These are phyloP conservation scores for Lasiosphaeria ovina DNA, from an alignment of 495 filamentous ascomycete genomes.

Conservation along the genomic window DNA sequence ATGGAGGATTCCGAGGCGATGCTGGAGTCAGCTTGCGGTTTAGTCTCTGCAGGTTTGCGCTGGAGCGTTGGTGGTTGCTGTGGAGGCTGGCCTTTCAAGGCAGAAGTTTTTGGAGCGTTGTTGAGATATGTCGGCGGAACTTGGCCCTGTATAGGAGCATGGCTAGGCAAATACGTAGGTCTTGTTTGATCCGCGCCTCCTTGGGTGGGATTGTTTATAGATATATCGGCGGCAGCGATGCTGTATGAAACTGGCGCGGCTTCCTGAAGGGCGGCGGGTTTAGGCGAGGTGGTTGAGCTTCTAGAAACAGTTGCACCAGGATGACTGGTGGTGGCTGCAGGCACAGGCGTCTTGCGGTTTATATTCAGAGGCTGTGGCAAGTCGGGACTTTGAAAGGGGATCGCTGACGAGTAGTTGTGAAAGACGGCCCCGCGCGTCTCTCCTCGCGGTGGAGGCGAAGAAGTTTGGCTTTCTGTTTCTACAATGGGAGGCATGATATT, in stretches of 20 bases:
- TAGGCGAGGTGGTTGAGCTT: not conserved
- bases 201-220: too few relatives aligned
- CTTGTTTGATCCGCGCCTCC: too few relatives aligned
- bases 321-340: constrained; percentile 1
- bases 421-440: not conserved
- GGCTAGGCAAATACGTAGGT: too few relatives aligned
- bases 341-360: constrained; percentile 13
- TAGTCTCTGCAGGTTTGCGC: too few relatives aligned
- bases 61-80: too few relatives aligned
- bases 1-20: too few relatives aligned
- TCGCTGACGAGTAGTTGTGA: constrained; percentile 11
- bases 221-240: not conserved
- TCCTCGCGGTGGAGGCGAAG: not conserved
- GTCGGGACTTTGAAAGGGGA: constrained; percentile 16
- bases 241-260: not conserved
- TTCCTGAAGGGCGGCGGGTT: not conserved
- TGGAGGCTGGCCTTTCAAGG: too few relatives aligned
- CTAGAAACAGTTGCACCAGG: constrained; percentile 3
- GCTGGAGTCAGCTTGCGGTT: too few relatives aligned
- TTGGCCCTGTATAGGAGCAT: too few relatives aligned
- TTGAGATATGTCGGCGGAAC: too few relatives aligned
- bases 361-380: constrained; percentile 23
- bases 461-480: not conserved
- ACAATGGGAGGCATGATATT: not conserved
- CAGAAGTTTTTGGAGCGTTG: too few relatives aligned